Percentiles rank a stretch among this genome's conserved stretches.
These are phyloP conservation scores for Begonia peltatifolia DNA, from an alignment of 306 rosid genomes.

Conservation along the genomic window DNA sequence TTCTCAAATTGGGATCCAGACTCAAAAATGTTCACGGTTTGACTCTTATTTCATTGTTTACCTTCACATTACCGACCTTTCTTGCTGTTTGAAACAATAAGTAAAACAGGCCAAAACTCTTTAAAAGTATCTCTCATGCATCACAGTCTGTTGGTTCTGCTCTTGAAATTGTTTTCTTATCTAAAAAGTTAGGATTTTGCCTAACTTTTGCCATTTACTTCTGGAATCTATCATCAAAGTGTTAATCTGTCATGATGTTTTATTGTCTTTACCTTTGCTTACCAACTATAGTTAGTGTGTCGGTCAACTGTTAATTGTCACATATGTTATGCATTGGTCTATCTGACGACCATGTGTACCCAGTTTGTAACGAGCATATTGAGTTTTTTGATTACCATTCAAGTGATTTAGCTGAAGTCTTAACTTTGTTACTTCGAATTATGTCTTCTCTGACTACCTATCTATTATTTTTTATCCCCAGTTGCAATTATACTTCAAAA, in stretches of 20 bases:
- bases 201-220: too few species aligned
- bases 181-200: too few species aligned
- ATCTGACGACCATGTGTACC: too few species aligned
- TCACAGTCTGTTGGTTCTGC: background rate
- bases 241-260: background rate
- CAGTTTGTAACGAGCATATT: too few species aligned
- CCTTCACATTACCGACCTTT: background rate
- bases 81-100: background rate
- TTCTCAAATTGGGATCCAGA: conserved; percentile 99
- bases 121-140: background rate
- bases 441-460: conserved; percentile 10
- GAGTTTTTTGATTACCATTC: background rate
- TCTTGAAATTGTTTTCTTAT: background rate
- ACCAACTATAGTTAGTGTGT: background rate
- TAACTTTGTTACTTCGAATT: conserved; percentile 2
- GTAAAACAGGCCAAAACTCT: background rate
- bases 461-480: conserved; percentile 24
- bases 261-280: background rate
- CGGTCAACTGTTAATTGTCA: background rate
- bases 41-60: conserved; percentile 5
- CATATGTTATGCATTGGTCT: too few species aligned
- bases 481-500: conserved; percentile 86
- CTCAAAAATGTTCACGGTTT: conserved; percentile 90
- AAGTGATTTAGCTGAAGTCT: background rate
- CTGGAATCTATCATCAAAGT: too few species aligned